A percentile compares a stretch with the other conserved stretches of the same genome.
Evolutionary conservation across 345 rosid species (phyloP).

Genomic region (Excoecaria agallocha): DNA sequence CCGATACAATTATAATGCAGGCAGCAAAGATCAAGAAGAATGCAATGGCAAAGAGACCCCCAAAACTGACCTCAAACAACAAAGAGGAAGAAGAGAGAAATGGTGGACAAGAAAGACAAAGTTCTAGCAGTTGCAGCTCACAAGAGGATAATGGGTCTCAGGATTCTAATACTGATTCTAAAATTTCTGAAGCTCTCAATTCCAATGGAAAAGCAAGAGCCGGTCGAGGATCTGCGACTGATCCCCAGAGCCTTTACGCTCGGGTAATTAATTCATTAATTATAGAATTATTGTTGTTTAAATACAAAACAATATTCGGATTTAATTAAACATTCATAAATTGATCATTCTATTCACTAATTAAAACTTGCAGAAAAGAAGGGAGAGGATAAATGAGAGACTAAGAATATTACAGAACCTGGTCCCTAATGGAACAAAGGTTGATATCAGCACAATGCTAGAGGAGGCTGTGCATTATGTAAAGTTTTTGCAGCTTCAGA

Average conservation of each 20-base stretch:
- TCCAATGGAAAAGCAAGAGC: constrained; percentile 67
- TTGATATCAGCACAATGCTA: constrained; percentile 90
- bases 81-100: constrained; percentile 41
- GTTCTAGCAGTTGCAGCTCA: constrained; percentile 49
- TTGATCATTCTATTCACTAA: background rate
- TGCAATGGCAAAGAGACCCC: constrained; percentile 40
- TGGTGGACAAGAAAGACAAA: constrained; percentile 49
- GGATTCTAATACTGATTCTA: constrained; percentile 32
- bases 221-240: constrained; percentile 78
- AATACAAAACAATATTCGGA: background rate
- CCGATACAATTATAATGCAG: constrained; percentile 9
- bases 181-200: constrained; percentile 38
- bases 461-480: constrained; percentile 94
- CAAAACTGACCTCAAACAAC: constrained; percentile 29
- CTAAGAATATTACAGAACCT: constrained; percentile 72
- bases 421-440: constrained; percentile 92
- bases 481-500: constrained; percentile 85
- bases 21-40: constrained; percentile 24
- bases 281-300: background rate
- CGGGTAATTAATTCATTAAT: constrained; percentile 43
- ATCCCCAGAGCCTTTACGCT: constrained; percentile 95
- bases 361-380: constrained; percentile 58
- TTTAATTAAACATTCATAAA: background rate
- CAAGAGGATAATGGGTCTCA: constrained; percentile 63
- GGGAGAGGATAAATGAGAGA: constrained; percentile 84